phyloP scores from a whole-genome alignment of 2,329 filamentous ascomycete genomes.

The Ophiognomonia clavigignenti-juglandacearum region DNA sequence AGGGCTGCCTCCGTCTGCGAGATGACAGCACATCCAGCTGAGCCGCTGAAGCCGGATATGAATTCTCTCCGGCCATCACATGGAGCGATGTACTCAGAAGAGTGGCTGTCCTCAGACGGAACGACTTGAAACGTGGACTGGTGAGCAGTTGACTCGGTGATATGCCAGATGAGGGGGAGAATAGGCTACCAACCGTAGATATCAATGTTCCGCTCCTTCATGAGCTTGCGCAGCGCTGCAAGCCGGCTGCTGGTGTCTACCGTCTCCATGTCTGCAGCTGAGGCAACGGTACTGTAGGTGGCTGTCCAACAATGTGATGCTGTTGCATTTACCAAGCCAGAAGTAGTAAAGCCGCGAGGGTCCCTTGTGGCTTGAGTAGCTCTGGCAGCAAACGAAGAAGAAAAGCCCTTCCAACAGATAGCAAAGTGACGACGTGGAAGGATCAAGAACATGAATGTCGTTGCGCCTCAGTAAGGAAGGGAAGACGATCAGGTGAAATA shows the following conservation, averaged over 20 bases:
- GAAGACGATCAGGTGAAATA: too few relatives aligned
- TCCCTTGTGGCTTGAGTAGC: not conserved
- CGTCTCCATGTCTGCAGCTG: slow-evolving; percentile 56
- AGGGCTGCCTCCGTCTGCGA: slow-evolving; percentile 82
- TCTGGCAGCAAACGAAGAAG: not conserved
- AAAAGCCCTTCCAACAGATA: slow-evolving; percentile 1
- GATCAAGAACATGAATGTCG: slow-evolving; percentile 10
- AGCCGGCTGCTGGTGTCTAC: slow-evolving; percentile 77
- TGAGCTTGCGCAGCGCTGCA: slow-evolving; percentile 71
- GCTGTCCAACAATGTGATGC: not conserved
- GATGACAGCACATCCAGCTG: slow-evolving; percentile 86
- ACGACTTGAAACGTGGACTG: slow-evolving; percentile 57
- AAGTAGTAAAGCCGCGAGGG: not conserved
- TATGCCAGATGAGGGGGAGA: slow-evolving; percentile 16
- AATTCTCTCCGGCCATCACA: slow-evolving; percentile 88
- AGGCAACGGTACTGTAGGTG: not conserved
- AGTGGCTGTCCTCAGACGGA: slow-evolving; percentile 94
- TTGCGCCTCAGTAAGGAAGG: not conserved
- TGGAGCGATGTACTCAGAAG: slow-evolving; percentile 96
- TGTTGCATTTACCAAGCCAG: not conserved
- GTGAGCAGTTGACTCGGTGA: slow-evolving; percentile 28
- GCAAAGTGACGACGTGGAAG: slow-evolving; percentile 1
- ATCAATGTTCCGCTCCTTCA: slow-evolving; percentile 83
- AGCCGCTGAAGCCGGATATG: slow-evolving; percentile 92
- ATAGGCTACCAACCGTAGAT: slow-evolving; percentile 77